These are phyloP conservation scores for Myxozyma kluyveri DNA, from an alignment of 805 yeast species.

Conservation along the genomic window DNA sequence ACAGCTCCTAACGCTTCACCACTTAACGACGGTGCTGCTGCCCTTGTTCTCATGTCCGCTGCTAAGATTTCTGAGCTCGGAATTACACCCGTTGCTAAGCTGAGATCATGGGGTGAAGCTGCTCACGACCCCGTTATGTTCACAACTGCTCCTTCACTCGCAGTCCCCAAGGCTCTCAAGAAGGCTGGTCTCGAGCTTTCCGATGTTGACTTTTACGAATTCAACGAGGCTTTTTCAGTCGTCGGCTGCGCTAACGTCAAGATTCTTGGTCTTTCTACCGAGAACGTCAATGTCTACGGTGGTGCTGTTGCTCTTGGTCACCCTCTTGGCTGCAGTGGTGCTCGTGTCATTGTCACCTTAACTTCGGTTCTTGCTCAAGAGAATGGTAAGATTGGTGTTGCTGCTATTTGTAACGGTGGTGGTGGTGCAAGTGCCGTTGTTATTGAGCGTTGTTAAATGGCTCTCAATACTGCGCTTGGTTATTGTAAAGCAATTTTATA, in stretches of 20 bases:
- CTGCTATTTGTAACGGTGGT: conserved; percentile 98
- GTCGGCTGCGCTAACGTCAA: conserved; percentile 90
- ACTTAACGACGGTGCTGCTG: conserved; percentile 97
- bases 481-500: too few species aligned
- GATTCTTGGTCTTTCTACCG: conserved; percentile 46
- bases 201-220: conserved; percentile 86
- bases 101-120: conserved; percentile 97
- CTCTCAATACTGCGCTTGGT: too few species aligned
- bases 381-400: conserved; percentile 83
- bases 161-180: conserved; percentile 92
- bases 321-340: conserved; percentile 96
- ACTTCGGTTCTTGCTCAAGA: conserved; percentile 79
- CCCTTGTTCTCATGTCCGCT: conserved; percentile 82
- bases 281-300: conserved; percentile 85
- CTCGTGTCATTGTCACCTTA: conserved; percentile 87
- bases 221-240: conserved; percentile 96
- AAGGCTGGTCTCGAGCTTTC: conserved; percentile 66
- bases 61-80: conserved; percentile 79
- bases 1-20: conserved; percentile 98
- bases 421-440: conserved; percentile 97
- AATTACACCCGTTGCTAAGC: conserved; percentile 83
- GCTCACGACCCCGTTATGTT: conserved; percentile 93
- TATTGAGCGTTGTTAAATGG: conserved; percentile 41
- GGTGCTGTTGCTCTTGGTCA: conserved; percentile 97
- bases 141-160: conserved; percentile 93